Evolutionary conservation across 345 rosid species (phyloP), one percentile per base, ranked within the genome.

Genomic region (Aegle marmelos): DNA sequence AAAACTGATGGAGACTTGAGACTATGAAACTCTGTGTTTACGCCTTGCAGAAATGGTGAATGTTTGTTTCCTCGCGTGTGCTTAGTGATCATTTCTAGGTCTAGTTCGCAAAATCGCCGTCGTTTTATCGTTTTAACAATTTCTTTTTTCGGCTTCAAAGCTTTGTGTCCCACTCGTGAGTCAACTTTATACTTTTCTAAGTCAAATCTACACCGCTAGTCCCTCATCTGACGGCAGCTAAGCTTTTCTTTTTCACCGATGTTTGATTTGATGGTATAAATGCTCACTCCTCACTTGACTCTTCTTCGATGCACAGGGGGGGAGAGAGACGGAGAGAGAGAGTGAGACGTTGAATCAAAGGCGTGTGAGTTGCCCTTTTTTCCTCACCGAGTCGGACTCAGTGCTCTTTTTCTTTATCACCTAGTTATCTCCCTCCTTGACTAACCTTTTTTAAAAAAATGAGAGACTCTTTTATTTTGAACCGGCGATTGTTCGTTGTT

Each of bases 171-270:
- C 56, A 33, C 81, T 76, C 86, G 83, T 83, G 79, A 84, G 80
- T 34, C 72, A 64, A 61, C 62, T 70, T 54, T 9, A 8, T 72
- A 21, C 71, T 67, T 24, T 79, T 70, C 57, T 53, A 36, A 70
- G 80, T 81, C 83, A 81, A 81, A 81, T 88, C 87, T 74, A 34
- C 68, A 69, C 79, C 78, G 76, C 76, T 50, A 9, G 22, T 34
- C 54, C 34, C 73, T 78, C 11, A 82, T 88, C 86, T 63, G 83
- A 83, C 84, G 83, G 80, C 69, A 73, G 45, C 65, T 74, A 19
- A 1, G 21, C 66, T 66, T 63, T 39, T 30, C 16, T 22, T 54
- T 73, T 34, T 73, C 54, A 63, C 71, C 36, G 58, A 16, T 24
- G 6, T 0, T 37, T 33, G 6, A 3, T 37, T 78, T 79, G 78